phyloP scores from a whole-genome alignment of 306 rosid genomes.

The Heteromeles arbutifolia region DNA sequence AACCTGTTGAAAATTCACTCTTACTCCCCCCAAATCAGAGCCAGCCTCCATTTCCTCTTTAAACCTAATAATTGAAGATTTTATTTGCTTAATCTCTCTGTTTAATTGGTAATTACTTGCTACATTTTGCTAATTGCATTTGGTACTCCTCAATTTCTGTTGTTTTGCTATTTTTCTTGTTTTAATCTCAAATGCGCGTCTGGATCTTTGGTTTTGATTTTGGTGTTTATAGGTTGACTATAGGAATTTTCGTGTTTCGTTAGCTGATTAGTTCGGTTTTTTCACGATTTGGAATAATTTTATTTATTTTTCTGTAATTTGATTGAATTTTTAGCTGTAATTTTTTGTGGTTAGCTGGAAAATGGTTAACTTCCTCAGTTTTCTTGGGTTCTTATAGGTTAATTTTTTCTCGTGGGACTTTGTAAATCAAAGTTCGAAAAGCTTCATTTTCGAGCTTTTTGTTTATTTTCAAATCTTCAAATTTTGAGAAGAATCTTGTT shows the following conservation, averaged over 20 bases:
- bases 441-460: background rate
- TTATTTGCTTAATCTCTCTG: background rate
- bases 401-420: background rate
- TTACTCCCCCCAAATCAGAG: background rate
- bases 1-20: background rate
- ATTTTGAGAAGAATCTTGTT: background rate
- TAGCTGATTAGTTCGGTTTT: slow-evolving; percentile 2
- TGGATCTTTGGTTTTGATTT: slow-evolving; percentile 29
- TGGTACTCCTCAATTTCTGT: background rate
- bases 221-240: background rate
- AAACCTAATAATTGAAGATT: background rate
- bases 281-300: slow-evolving; percentile 12
- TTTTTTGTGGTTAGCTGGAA: background rate
- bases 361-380: background rate
- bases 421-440: background rate
- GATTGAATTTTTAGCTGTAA: background rate
- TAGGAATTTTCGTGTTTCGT: background rate
- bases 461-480: background rate
- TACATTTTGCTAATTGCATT: background rate
- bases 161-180: background rate
- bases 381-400: background rate
- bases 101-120: slow-evolving; percentile 1
- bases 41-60: slow-evolving; percentile 9
- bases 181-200: background rate
- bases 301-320: background rate